These are phyloP conservation scores for Chytriomyces sp. DNA, from an alignment of 192 early-diverging fungal species.

Conservation along the genomic window DNA sequence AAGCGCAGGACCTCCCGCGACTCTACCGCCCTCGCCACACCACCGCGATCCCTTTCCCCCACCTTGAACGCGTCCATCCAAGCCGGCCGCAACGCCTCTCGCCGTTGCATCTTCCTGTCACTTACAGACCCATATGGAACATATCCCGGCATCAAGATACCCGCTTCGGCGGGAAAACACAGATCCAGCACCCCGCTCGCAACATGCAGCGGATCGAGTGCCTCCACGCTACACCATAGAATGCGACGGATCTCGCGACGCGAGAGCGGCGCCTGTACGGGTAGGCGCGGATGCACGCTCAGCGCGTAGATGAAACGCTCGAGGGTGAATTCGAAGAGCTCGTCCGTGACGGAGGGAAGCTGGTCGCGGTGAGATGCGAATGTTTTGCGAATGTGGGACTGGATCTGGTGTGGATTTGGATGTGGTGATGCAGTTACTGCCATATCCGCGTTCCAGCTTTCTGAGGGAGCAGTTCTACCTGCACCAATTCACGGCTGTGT, in stretches of 20 bases:
- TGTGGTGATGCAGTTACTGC: no score
- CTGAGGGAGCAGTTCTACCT: no score
- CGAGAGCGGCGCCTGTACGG: background rate
- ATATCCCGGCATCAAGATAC: slow-evolving; percentile 18
- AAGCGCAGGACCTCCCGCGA: no score
- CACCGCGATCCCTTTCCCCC: no score
- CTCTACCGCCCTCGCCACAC: no score
- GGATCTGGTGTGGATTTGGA: slow-evolving; percentile 1
- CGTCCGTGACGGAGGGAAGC: slow-evolving; percentile 12
- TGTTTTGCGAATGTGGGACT: slow-evolving; percentile 11
- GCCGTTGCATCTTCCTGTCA: background rate
- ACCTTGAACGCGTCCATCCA: background rate
- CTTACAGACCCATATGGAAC: background rate
- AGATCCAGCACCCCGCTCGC: slow-evolving; percentile 21
- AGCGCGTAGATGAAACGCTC: slow-evolving; percentile 5
- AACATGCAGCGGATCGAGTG: slow-evolving; percentile 5
- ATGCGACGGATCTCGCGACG: background rate
- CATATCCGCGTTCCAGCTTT: no score
- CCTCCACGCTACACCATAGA: background rate
- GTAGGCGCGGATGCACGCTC: background rate
- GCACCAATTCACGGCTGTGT: no score
- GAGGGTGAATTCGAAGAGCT: slow-evolving; percentile 4
- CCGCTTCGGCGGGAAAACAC: slow-evolving; percentile 10
- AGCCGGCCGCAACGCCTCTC: background rate
- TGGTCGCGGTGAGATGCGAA: slow-evolving; percentile 13